A percentile compares a stretch with the other conserved stretches of the same genome.
Evolutionary conservation across 345 rosid species (phyloP).

Genomic region (Mallotus nudiflorus): DNA sequence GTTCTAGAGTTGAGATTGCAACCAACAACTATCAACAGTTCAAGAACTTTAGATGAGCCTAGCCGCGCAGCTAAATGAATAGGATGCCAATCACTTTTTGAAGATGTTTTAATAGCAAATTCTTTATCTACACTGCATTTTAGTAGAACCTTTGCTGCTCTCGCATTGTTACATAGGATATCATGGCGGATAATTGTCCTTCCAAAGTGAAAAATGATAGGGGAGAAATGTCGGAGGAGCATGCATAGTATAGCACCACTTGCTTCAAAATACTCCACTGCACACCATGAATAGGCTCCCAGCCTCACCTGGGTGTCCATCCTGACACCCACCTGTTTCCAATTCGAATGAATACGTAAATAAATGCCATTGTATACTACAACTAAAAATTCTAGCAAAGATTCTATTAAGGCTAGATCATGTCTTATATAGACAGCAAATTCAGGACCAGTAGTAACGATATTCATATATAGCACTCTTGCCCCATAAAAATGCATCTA

Average conservation of each 20-base stretch:
- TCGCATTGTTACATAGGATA: slow-evolving; percentile 69
- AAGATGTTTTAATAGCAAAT: slow-evolving; percentile 43
- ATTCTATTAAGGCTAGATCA: too few relatives aligned
- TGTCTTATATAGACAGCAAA: too few relatives aligned
- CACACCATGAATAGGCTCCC: slow-evolving; percentile 99
- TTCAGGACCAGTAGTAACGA: too few relatives aligned
- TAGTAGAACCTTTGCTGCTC: slow-evolving; percentile 64
- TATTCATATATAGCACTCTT: too few relatives aligned
- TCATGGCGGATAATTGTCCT: slow-evolving; percentile 93
- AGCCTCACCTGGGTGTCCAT: slow-evolving; percentile 63
- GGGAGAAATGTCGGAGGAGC: slow-evolving; percentile 56
- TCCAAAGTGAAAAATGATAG: slow-evolving; percentile 54
- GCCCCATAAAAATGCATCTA: neutral
- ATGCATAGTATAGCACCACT: slow-evolving; percentile 67
- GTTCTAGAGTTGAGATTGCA: slow-evolving; percentile 69
- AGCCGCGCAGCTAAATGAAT: slow-evolving; percentile 76
- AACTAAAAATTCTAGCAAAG: too few relatives aligned
- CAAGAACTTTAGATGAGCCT: slow-evolving; percentile 52
- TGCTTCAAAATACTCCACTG: slow-evolving; percentile 85
- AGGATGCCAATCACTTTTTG: slow-evolving; percentile 54
- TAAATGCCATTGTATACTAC: neutral
- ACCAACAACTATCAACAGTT: slow-evolving; percentile 52
- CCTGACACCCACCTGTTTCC: slow-evolving; percentile 62
- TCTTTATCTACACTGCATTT: slow-evolving; percentile 58
- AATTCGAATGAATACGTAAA: slow-evolving; percentile 9